Evolutionary conservation across 768 basidiomycete species (phyloP), one percentile per base, ranked within the genome.

Genomic region (Podaxis rugospora): DNA sequence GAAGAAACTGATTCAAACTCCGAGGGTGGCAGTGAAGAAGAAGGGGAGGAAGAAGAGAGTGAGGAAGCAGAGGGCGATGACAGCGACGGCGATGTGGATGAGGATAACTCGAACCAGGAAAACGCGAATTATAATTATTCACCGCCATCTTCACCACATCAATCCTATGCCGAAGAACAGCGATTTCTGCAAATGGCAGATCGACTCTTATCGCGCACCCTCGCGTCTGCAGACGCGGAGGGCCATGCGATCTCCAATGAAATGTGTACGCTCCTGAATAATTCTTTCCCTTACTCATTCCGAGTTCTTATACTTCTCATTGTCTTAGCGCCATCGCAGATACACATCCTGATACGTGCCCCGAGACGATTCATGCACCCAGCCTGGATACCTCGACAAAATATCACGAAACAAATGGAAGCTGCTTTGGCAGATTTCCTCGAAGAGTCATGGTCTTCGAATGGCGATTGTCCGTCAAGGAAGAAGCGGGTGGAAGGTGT

Each of bases 341-440:
- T 76, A n/a, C 76, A 81, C 59, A 68, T 81, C 37, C 71, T 81
- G 27, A 65, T 81, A 23, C 78, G 76, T 32, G 80, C 80, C 0
- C 80, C 80, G 1, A 69, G 80, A n/a, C 68, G 73, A n/a, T 80
- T 81, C 66, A 55, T 55, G 11, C 80, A 81, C 58, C 78, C 79
- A 3, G 72, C 78, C 4, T 81, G 80, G 80, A 69, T 78, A 28
- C 80, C 80, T 9, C 72, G 77, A 23, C 82, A 80, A 64, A 80
- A 77, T 62, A 63, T 78, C 5, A 71, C 73, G 1, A 55, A 66
- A 14, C 67, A 74, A 13, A 69, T 83, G 46, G 80, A 83, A 32
- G 64, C 63, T 0, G 63, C 70, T 4, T 66, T 83, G n/a, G 63
- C 68, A 5, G 76, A 75, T 16, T 83, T 84, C 59, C 66, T 79